Evolutionary conservation across 163 green algal species (phyloP).

Genomic region (Prototheca cutis): DNA sequence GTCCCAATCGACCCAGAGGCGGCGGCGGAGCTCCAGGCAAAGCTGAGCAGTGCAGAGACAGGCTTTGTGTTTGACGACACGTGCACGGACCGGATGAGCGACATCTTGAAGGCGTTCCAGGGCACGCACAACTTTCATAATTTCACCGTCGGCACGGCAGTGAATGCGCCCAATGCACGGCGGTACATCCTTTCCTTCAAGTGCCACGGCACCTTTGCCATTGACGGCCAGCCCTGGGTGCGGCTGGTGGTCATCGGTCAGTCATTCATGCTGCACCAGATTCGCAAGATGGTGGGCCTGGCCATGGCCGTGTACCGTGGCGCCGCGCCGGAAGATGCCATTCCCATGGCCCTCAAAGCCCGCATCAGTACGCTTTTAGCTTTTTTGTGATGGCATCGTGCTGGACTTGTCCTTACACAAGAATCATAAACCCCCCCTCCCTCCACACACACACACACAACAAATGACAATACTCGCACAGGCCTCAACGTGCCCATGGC

Average conservation of each 20-base stretch:
- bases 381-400: no score
- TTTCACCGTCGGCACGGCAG: slow-evolving; percentile 60
- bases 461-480: no score
- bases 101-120: slow-evolving; percentile 60
- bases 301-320: slow-evolving; percentile 69
- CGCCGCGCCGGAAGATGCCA: slow-evolving; percentile 29
- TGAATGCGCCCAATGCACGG: slow-evolving; percentile 35
- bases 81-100: slow-evolving; percentile 1
- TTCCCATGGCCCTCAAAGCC: slow-evolving; percentile 46
- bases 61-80: slow-evolving; percentile 38
- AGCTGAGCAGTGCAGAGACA: no score
- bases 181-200: slow-evolving; percentile 68
- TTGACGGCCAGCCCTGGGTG: slow-evolving; percentile 60
- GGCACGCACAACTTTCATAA: slow-evolving; percentile 96
- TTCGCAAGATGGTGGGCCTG: slow-evolving; percentile 90
- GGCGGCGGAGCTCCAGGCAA: no score
- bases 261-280: slow-evolving; percentile 96
- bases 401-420: no score
- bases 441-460: no score
- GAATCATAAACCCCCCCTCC: not conserved
- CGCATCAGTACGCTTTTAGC: not conserved
- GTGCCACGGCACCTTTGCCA: slow-evolving; percentile 34
- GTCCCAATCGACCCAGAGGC: no score
- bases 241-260: slow-evolving; percentile 73
- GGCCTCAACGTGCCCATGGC: slow-evolving; percentile 70